Evolutionary conservation across 805 yeast species (phyloP), one percentile per base, ranked within the genome.

Genomic region (Metschnikowia colocasiae): DNA sequence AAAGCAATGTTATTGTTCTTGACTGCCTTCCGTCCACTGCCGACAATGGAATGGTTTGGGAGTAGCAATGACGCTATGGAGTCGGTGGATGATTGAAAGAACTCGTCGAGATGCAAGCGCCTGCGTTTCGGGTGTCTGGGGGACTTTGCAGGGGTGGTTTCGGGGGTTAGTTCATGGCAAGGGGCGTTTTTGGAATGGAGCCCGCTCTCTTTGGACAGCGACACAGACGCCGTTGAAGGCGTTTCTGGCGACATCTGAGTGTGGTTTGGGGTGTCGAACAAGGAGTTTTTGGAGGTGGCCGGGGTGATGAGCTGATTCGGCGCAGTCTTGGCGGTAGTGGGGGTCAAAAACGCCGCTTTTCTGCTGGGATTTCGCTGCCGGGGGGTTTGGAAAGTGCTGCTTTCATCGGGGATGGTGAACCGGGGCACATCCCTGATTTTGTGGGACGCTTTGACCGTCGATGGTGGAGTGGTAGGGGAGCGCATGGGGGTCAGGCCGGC

Each of bases 1-100:
- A 36, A 48, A 40, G 40, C 13, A 7, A 9, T 12, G 39, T 44
- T 22, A 45, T 49, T 40, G 4, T 55, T 45, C 19, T 23, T 44
- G 6, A 47, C 35, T 2, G 38, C 23, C 46, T 55, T 62, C 40
- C 74, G 57, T 3, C 74, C 75, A 6, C 69, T 55, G 1, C 75
- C 74, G 8, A 68, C 59, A 1, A 69, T 65, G 1, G 72, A 65
- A 4, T 71, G 74, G 18, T 65, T 61, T 2, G 75, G 75, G 25
- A 69, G 54, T 15, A 70, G 53, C 31, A 61, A 48, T 1, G 51
- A 44, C 2, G 67, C 64, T 46, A 65, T 60, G 41, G 64, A 52
- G 40, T 51, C 54, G 9, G 48, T 20, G 15, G 39, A 32, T 10
- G 51, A 46, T 19, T n/a, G 38, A 15, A 52, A 44, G 10, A 53